A percentile compares a stretch with the other conserved stretches of the same genome.
Evolutionary conservation across 2,329 filamentous ascomycete species (phyloP).

Genomic region (Calonectria pseudoreteaudii): DNA sequence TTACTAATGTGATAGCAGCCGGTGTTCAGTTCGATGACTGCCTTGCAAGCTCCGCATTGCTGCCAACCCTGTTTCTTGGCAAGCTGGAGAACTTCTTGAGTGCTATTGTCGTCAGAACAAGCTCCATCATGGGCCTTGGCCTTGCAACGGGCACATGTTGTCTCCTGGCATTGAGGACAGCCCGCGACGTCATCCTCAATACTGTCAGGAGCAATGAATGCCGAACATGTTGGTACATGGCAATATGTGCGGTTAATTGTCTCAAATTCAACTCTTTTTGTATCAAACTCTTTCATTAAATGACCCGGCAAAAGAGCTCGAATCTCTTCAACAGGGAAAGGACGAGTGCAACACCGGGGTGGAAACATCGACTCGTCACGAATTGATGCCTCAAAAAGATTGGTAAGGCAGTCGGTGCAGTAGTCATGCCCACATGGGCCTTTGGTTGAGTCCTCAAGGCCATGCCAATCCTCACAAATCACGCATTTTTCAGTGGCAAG

Average conservation of each 20-base stretch:
- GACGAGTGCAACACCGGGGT: slow-evolving; percentile 62
- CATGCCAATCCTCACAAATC: slow-evolving; percentile 5
- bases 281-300: slow-evolving; percentile 51
- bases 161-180: slow-evolving; percentile 55
- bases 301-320: slow-evolving; percentile 49
- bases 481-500: neutral
- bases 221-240: slow-evolving; percentile 54
- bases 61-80: slow-evolving; percentile 62
- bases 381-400: slow-evolving; percentile 57
- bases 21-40: slow-evolving; percentile 58
- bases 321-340: slow-evolving; percentile 53
- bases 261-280: slow-evolving; percentile 61
- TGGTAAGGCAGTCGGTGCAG: slow-evolving; percentile 60
- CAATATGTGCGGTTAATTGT: slow-evolving; percentile 65
- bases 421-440: slow-evolving; percentile 60
- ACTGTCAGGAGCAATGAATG: slow-evolving; percentile 55
- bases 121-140: slow-evolving; percentile 54
- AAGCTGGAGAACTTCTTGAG: slow-evolving; percentile 54
- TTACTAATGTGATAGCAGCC: slow-evolving; percentile 71
- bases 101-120: slow-evolving; percentile 57
- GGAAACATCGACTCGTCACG: slow-evolving; percentile 65
- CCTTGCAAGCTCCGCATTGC: slow-evolving; percentile 57
- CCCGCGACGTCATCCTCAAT: slow-evolving; percentile 49
- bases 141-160: slow-evolving; percentile 67
- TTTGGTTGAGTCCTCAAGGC: accelerated